Percentiles rank a stretch among this genome's conserved stretches.
phyloP scores from a whole-genome alignment of 2,329 filamentous ascomycete species.

The Akanthomyces uredinophilus region DNA sequence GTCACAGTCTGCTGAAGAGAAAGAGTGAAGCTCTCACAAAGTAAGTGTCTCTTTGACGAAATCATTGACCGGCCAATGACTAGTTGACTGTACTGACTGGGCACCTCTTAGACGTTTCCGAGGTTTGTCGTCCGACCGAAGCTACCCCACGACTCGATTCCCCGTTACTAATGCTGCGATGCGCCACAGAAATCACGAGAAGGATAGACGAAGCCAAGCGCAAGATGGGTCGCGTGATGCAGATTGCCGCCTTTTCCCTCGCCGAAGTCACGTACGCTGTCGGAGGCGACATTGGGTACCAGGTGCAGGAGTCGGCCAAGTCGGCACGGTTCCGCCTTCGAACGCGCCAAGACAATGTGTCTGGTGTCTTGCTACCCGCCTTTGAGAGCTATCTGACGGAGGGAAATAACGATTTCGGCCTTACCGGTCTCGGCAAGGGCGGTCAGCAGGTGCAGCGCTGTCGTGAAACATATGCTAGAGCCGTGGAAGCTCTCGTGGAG shows the following conservation, averaged over 20 bases:
- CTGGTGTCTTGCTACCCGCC: slow-evolving; percentile 85
- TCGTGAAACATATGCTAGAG: slow-evolving; percentile 90
- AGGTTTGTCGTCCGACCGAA: slow-evolving; percentile 47
- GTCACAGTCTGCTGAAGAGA: slow-evolving; percentile 90
- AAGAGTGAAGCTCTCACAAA: slow-evolving; percentile 98
- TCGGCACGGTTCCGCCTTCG: slow-evolving; percentile 87
- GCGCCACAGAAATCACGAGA: slow-evolving; percentile 73
- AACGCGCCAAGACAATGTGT: slow-evolving; percentile 97
- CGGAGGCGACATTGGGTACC: slow-evolving; percentile 91
- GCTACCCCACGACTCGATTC: not conserved
- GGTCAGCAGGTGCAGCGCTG: slow-evolving; percentile 95
- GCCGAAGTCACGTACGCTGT: slow-evolving; percentile 97
- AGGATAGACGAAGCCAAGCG: slow-evolving; percentile 98
- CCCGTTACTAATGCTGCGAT: slow-evolving; percentile 14
- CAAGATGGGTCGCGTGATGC: slow-evolving; percentile 99
- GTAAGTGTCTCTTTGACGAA: slow-evolving; percentile 43
- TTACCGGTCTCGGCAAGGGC: slow-evolving; percentile 93
- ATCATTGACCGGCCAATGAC: not conserved
- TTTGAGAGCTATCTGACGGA: slow-evolving; percentile 91
- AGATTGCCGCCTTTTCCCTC: slow-evolving; percentile 95
- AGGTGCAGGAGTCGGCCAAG: slow-evolving; percentile 94
- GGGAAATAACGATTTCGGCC: slow-evolving; percentile 88
- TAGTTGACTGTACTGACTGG: not conserved
- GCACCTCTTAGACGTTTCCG: slow-evolving; percentile 68
- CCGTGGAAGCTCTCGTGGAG: slow-evolving; percentile 93